Evolutionary conservation across 164 flowering plant genomes (phyloP).

Genomic region (Sedum album): DNA sequence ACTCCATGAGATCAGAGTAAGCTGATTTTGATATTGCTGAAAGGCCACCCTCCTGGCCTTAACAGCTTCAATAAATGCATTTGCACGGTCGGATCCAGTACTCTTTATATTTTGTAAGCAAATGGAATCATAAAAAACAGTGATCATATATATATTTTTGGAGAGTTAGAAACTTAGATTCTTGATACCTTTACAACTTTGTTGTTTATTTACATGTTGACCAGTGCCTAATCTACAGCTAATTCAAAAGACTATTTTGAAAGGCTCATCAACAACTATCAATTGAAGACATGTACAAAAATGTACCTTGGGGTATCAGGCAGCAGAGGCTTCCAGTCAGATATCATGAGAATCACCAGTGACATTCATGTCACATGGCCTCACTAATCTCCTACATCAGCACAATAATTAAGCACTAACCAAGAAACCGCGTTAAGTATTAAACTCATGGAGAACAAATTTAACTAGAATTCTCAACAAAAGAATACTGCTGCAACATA

Average conservation of each 20-base stretch:
- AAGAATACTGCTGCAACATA: conserved; percentile 36
- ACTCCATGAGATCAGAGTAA: no score
- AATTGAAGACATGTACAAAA: not conserved
- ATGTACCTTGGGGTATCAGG: not conserved
- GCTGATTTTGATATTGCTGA: no score
- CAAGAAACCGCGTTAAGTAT: not conserved
- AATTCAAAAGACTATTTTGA: not conserved
- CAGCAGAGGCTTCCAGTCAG: not conserved
- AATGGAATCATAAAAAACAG: no score
- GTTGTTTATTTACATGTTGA: not conserved
- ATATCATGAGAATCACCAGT: not conserved
- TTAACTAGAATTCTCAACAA: conserved; percentile 47
- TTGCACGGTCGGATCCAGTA: no score
- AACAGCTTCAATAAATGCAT: no score
- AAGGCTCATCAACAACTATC: not conserved
- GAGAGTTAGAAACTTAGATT: not conserved
- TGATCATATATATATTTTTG: not conserved
- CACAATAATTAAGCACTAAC: not conserved
- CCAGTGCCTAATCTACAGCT: not conserved
- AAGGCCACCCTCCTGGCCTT: no score
- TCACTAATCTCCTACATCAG: not conserved
- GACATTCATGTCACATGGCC: not conserved
- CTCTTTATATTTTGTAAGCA: no score
- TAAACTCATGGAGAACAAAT: not conserved
- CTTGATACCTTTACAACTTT: not conserved